Percentiles rank a stretch among this genome's conserved stretches.
Conservation (phyloP, 345 rosid species). For the Syzygium jambos region DNA sequence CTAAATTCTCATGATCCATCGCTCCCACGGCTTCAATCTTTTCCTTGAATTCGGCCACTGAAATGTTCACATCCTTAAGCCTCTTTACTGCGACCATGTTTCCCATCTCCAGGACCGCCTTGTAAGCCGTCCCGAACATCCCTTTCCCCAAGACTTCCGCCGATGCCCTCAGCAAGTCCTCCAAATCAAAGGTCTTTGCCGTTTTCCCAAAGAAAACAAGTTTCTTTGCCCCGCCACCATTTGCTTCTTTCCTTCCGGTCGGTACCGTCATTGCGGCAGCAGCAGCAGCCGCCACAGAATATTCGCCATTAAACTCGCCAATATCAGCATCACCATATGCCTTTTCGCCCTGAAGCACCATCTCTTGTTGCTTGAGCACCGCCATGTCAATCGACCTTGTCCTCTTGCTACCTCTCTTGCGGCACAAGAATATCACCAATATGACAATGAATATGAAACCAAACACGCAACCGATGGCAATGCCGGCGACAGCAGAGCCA, state of each 20-base stretch:
- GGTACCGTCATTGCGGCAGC: conserved; percentile 22
- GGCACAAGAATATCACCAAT: conserved; percentile 15
- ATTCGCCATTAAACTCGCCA: background rate
- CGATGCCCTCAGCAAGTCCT: conserved; percentile 91
- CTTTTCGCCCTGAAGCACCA: conserved; percentile 14
- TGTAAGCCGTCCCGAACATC: conserved; percentile 93
- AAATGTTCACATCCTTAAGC: conserved; percentile 71
- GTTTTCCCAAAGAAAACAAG: conserved; percentile 74
- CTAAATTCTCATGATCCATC: conserved; percentile 83
- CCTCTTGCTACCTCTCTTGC: conserved; percentile 14
- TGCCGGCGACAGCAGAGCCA: conserved; percentile 39
- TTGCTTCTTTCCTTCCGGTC: conserved; percentile 9
- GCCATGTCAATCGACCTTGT: conserved; percentile 29
- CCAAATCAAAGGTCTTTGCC: conserved; percentile 64
- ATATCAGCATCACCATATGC: conserved; percentile 9
- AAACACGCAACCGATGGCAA: conserved; percentile 26
- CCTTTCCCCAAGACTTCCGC: conserved; percentile 99
- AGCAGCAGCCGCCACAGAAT: conserved; percentile 16
- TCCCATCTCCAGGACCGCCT: conserved; percentile 78
- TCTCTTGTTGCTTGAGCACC: conserved; percentile 23
- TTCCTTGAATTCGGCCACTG: conserved; percentile 67
- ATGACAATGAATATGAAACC: conserved; percentile 17
- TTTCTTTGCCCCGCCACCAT: conserved; percentile 34
- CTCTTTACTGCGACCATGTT: conserved; percentile 89
- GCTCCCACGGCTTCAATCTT: conserved; percentile 83